Conservation (phyloP, 805 yeast species). For the Lipomyces spencermartinsiae region DNA sequence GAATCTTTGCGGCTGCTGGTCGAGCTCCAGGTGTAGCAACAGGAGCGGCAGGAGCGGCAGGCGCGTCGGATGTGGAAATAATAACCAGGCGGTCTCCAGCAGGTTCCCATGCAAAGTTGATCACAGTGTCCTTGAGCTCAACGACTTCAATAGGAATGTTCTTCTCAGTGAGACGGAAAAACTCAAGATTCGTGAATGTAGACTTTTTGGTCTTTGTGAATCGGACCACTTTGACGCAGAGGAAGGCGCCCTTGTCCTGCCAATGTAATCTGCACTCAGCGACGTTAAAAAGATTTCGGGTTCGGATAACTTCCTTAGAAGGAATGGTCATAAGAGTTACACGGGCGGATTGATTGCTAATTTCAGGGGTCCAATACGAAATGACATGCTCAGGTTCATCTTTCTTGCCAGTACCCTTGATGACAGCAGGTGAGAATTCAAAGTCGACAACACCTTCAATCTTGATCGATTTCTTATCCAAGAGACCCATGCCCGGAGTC, state of each 20-base stretch:
- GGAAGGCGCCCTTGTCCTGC: conserved; percentile 84
- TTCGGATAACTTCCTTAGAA: conserved; percentile 79
- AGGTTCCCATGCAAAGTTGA: conserved; percentile 96
- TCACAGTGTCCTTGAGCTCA: conserved; percentile 87
- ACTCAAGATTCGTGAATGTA: conserved; percentile 86
- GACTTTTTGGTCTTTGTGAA: conserved; percentile 96
- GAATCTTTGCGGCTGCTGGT: conserved; percentile 20
- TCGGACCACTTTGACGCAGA: conserved; percentile 95
- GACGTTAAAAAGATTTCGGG: conserved; percentile 93
- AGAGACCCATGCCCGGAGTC: conserved; percentile 72
- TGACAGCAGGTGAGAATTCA: conserved; percentile 92
- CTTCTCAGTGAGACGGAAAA: conserved; percentile 84
- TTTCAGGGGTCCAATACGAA: conserved; percentile 97
- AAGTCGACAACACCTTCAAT: conserved; percentile 87
- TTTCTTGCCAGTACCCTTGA: conserved; percentile 62
- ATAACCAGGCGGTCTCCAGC: conserved; percentile 83
- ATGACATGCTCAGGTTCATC: conserved; percentile 65
- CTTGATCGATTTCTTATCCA: conserved; percentile 85
- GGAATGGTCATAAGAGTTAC: conserved; percentile 90
- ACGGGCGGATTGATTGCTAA: conserved; percentile 89
- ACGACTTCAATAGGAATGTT: conserved; percentile 94
- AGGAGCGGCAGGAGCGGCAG: conserved; percentile 43
- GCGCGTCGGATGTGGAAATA: conserved; percentile 65
- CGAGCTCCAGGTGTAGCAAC: conserved; percentile 23
- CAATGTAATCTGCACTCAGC: conserved; percentile 88